Evolutionary conservation across 768 basidiomycete species (phyloP), one percentile per base, ranked within the genome.

Genomic region (Boletus barrowsii): DNA sequence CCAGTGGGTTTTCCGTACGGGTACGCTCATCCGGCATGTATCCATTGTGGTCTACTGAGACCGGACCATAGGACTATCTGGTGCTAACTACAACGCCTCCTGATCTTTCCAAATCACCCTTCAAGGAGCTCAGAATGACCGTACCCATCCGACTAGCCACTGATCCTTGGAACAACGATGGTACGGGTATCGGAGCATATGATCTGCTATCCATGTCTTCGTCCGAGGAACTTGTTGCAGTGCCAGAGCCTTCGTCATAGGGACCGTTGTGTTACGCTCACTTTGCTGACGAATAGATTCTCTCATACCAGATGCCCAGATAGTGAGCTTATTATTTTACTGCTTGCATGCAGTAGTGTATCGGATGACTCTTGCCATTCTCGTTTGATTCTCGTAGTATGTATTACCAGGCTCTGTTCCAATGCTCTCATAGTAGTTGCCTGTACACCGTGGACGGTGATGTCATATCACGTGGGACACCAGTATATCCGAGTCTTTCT

Each of bases 101-200:
- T 11, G 83, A 88, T 53, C 75, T 76, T 17, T 61, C 65, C 17
- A 82, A 80, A 60, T 74, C 79, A 1, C 74, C 80, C 0, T 87
- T 89, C 66, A 68, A 64, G 42, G 85, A 87, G 42, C 68, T 87
- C 41, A 80, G 87, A 10, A 75, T 78, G 50, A 75, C 80, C 17
- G 73, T 89, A n/a, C 86, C 86, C 6, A 71, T 90, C 18, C 79
- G 80, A 13, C 71, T 90, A 10, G 78, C 80, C 7, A 89, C 88
- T 5, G 84, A 90, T 58, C 64, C 75, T 3, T 88, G 79, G 77
- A 73, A 68, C 65, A 37, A 73, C 64, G 57, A 75, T 72, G 53
- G 72, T 54, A 58, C 60, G 18, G 62, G 64, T 10, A 11, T 60
- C n/a, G 51, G 45, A 29, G 40, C 15, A 30, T 54, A 45, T 47